These are phyloP conservation scores for Mycena kentingensis DNA, from an alignment of 768 basidiomycete genomes.

Conservation along the genomic window DNA sequence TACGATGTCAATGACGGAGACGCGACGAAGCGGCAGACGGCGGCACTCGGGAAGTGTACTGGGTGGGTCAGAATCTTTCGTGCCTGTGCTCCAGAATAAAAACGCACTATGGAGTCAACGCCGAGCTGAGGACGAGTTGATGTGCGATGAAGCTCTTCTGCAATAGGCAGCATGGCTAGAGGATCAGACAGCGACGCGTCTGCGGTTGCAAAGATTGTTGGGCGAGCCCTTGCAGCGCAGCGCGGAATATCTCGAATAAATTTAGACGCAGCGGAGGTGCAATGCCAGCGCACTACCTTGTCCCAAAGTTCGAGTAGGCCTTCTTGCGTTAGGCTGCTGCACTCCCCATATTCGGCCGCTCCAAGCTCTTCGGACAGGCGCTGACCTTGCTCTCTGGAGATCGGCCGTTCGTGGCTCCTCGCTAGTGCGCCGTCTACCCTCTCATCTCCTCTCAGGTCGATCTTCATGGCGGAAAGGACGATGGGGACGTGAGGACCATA, in stretches of 20 bases:
- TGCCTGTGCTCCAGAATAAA: too few relatives aligned
- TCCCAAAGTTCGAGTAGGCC: slow-evolving; percentile 99
- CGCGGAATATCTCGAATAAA: background rate
- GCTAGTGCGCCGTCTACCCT: slow-evolving; percentile 91
- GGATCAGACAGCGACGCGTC: too few relatives aligned
- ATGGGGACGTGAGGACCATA: slow-evolving; percentile 98
- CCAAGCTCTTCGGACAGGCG: slow-evolving; percentile 94
- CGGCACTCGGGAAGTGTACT: too few relatives aligned
- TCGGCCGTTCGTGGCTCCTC: slow-evolving; percentile 93
- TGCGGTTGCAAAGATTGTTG: too few relatives aligned
- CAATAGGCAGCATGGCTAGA: too few relatives aligned
- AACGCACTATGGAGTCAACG: too few relatives aligned
- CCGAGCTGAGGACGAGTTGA: too few relatives aligned
- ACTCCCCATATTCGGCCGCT: slow-evolving; percentile 98
- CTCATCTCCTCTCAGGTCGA: slow-evolving; percentile 91
- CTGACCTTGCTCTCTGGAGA: slow-evolving; percentile 84
- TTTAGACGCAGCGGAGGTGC: background rate
- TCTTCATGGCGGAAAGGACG: slow-evolving; percentile 96
- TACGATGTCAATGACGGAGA: too few relatives aligned
- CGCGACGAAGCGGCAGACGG: too few relatives aligned
- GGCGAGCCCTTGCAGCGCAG: background rate
- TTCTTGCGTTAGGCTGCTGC: slow-evolving; percentile 97
- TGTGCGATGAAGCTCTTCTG: too few relatives aligned
- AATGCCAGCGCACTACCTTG: slow-evolving; percentile 67
- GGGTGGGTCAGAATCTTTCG: too few relatives aligned